A percentile compares a stretch with the other conserved stretches of the same genome.
phyloP scores from a whole-genome alignment of 768 basidiomycete genomes.

The Dendrothele bispora region DNA sequence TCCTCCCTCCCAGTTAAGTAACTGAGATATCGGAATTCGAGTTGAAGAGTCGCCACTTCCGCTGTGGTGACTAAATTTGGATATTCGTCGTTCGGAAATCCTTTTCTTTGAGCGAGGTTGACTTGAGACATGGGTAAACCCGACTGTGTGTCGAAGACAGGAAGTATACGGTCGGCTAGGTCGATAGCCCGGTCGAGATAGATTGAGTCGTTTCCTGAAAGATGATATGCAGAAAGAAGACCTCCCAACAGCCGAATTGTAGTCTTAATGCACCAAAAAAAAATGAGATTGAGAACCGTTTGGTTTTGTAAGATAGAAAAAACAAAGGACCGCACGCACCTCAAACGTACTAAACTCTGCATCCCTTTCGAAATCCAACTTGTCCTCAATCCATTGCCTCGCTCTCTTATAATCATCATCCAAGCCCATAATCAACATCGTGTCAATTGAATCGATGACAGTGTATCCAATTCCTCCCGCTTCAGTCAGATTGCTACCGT shows the following conservation, averaged over 20 bases:
- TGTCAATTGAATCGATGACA: constrained; percentile 86
- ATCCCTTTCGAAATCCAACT: constrained; percentile 75
- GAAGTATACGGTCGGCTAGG: constrained; percentile 82
- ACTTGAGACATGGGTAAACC: constrained; percentile 82
- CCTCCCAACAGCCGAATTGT: constrained; percentile 93
- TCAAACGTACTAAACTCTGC: constrained; percentile 88
- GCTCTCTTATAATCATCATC: constrained; percentile 77
- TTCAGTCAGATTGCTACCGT: constrained; percentile 74
- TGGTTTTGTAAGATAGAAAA: not conserved
- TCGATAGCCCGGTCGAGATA: constrained; percentile 79
- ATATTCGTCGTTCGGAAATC: constrained; percentile 59
- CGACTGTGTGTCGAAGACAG: constrained; percentile 77
- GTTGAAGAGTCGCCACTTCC: constrained; percentile 85
- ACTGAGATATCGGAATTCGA: constrained; percentile 89
- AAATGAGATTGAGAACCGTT: no score
- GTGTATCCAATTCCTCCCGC: constrained; percentile 88
- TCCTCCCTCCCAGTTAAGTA: constrained; percentile 70
- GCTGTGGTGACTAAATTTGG: constrained; percentile 72
- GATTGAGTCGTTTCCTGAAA: constrained; percentile 65
- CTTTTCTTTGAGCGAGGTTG: constrained; percentile 65
- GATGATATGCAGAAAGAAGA: constrained; percentile 80
- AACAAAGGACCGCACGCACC: constrained; percentile 40
- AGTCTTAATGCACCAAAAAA: constrained; percentile 49
- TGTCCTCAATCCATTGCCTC: constrained; percentile 69
- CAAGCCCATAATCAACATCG: constrained; percentile 84